phyloP scores from a whole-genome alignment of 305 asterid genomes.

The Stenogyne calaminthoides region DNA sequence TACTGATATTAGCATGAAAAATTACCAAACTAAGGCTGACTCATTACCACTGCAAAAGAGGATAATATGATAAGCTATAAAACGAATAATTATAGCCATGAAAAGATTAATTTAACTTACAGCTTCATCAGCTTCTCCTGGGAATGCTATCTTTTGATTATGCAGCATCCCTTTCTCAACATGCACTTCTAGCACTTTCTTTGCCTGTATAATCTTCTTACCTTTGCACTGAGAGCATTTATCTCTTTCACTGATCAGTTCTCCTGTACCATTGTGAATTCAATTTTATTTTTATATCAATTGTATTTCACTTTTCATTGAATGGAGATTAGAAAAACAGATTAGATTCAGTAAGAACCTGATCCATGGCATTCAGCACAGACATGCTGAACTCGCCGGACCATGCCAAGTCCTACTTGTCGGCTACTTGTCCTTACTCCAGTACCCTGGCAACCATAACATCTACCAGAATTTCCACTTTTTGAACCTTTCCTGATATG shows the following conservation, averaged over 20 bases:
- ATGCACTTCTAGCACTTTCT: constrained; percentile 58
- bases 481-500: constrained; percentile 58
- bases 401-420: constrained; percentile 52
- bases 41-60: too few relatives aligned
- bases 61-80: too few relatives aligned
- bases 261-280: constrained; percentile 40
- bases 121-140: constrained; percentile 64
- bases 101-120: constrained; percentile 27
- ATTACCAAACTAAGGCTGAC: too few relatives aligned
- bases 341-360: constrained; percentile 15
- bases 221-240: constrained; percentile 67
- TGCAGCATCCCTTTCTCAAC: constrained; percentile 73
- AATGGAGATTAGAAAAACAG: background rate
- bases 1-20: too few relatives aligned
- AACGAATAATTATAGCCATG: too few relatives aligned
- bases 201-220: constrained; percentile 51
- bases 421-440: constrained; percentile 44
- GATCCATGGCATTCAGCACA: constrained; percentile 60
- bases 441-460: constrained; percentile 58
- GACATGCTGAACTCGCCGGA: constrained; percentile 54
- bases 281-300: background rate
- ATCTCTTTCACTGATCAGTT: constrained; percentile 54
- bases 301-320: background rate
- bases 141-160: constrained; percentile 51
- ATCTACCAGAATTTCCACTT: constrained; percentile 45